Evolutionary conservation across 192 early-diverging fungal genomes (phyloP).

Genomic region (Podila epigama): DNA sequence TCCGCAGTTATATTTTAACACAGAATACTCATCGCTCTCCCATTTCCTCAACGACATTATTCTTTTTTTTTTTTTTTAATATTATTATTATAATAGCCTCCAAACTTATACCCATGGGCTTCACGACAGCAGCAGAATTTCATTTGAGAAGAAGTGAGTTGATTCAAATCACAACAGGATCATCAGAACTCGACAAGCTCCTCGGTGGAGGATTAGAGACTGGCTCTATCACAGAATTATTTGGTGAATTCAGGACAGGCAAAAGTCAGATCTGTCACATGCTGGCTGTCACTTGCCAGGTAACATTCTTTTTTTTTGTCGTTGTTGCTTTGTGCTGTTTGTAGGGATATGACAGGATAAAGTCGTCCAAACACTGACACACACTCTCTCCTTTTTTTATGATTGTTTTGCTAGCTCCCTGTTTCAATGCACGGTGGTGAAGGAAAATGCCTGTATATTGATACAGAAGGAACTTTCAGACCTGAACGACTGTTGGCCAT

Average conservation of each 20-base stretch:
- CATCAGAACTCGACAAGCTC: slow-evolving; percentile 89
- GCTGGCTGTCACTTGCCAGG: slow-evolving; percentile 95
- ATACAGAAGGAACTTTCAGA: slow-evolving; percentile 97
- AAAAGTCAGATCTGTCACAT: slow-evolving; percentile 98
- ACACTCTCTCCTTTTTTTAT: background rate
- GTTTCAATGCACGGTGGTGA: slow-evolving; percentile 89
- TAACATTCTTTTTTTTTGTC: slow-evolving; percentile 16
- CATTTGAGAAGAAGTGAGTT: slow-evolving; percentile 83
- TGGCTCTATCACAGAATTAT: slow-evolving; percentile 95
- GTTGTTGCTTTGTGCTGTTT: background rate
- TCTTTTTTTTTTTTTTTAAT: background rate
- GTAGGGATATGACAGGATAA: too few species aligned
- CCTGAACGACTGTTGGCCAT: slow-evolving; percentile 87
- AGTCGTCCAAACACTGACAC: too few species aligned
- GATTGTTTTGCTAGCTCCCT: slow-evolving; percentile 66
- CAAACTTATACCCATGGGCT: slow-evolving; percentile 93
- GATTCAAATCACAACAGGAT: slow-evolving; percentile 88
- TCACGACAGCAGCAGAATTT: slow-evolving; percentile 93
- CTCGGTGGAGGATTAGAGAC: slow-evolving; percentile 97
- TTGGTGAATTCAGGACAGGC: slow-evolving; percentile 98
- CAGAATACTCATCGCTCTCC: too few species aligned
- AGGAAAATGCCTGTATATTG: slow-evolving; percentile 96
- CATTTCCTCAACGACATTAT: too few species aligned
- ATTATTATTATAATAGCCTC: slow-evolving; percentile 61
- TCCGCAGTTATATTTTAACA: too few species aligned